These are phyloP conservation scores for Lactarius indigo DNA, from an alignment of 768 basidiomycete species.

Conservation along the genomic window DNA sequence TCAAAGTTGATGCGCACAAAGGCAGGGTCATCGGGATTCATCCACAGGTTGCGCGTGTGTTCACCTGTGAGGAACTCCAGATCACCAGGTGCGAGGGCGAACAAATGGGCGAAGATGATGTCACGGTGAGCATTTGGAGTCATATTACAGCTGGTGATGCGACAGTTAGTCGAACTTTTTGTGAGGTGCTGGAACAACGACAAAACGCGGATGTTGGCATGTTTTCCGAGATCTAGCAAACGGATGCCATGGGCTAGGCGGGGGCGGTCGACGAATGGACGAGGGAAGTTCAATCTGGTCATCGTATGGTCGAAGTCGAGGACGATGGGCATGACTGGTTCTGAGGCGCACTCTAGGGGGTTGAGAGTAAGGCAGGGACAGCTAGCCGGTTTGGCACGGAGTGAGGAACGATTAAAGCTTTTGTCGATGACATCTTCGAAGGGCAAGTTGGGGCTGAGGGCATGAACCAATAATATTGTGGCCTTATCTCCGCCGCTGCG, in stretches of 20 bases:
- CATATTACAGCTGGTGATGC: background rate
- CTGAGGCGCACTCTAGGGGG: background rate
- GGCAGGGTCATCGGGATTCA: background rate
- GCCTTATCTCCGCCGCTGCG: no score
- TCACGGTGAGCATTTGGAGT: no score
- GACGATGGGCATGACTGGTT: background rate
- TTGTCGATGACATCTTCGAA: background rate
- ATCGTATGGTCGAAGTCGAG: background rate
- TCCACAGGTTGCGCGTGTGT: background rate
- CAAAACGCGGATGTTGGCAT: background rate
- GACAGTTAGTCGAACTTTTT: background rate
- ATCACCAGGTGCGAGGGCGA: background rate
- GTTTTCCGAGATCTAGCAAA: background rate
- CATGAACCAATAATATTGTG: no score
- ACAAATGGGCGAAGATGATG: background rate
- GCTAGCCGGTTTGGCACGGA: no score
- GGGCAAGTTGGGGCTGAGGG: background rate
- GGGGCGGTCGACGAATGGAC: background rate
- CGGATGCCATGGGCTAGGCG: background rate
- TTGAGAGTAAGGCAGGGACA: background rate
- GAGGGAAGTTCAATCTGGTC: background rate
- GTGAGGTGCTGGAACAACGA: background rate
- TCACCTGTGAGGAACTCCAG: background rate
- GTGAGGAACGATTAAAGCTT: no score
- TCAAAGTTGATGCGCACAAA: background rate